Conservation (phyloP, 139 green algal genomes). For the Astrephomene gubernaculifera region DNA sequence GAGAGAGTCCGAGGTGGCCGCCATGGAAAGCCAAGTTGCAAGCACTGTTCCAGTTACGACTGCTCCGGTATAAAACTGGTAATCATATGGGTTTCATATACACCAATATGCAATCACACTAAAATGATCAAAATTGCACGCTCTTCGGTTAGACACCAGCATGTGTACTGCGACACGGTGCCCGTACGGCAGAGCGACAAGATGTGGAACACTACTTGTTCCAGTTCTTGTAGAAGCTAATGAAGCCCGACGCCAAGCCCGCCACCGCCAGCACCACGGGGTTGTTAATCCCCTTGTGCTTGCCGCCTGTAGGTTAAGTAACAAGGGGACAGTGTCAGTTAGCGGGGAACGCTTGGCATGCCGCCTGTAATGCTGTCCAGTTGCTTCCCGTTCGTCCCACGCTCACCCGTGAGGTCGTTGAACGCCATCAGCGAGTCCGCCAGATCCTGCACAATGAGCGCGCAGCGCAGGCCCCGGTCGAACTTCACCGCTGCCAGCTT, state of each 20-base stretch:
- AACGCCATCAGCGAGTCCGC: slow-evolving; percentile 75
- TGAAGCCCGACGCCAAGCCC: slow-evolving; percentile 77
- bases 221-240: slow-evolving; percentile 86
- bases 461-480: slow-evolving; percentile 59
- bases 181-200: too few relatives aligned
- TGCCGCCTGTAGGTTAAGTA: slow-evolving; percentile 62
- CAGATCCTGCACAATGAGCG: slow-evolving; percentile 82
- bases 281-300: slow-evolving; percentile 46
- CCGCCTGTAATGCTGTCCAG: too few relatives aligned
- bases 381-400: slow-evolving; percentile 8
- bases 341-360: too few relatives aligned
- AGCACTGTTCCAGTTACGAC: too few relatives aligned
- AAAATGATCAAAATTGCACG: too few relatives aligned
- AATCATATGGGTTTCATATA: too few relatives aligned
- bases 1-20: slow-evolving; percentile 21
- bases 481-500: slow-evolving; percentile 9
- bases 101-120: too few relatives aligned
- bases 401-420: slow-evolving; percentile 72
- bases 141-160: too few relatives aligned
- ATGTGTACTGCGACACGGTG: too few relatives aligned
- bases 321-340: too few relatives aligned
- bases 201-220: slow-evolving; percentile 18
- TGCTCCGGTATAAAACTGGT: too few relatives aligned
- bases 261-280: slow-evolving; percentile 65
- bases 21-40: too few relatives aligned